Percentiles rank a stretch among this genome's conserved stretches.
phyloP scores from a whole-genome alignment of 1,284 basidiomycete species.

The Ceraceosorus guamensis region DNA sequence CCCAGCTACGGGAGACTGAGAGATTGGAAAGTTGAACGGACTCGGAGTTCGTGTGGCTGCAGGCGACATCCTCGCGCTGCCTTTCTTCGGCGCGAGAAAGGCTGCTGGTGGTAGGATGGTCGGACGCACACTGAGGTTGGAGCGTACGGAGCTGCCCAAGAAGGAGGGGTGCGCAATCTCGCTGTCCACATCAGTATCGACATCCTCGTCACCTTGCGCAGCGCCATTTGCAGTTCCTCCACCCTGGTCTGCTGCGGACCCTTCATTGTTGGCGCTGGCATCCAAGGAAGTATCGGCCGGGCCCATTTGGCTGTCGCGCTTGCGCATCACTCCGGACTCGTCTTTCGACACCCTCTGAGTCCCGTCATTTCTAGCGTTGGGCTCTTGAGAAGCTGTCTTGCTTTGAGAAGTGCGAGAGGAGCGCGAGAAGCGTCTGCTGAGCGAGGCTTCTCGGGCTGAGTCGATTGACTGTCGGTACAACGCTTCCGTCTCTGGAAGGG shows the following conservation, averaged over 20 bases:
- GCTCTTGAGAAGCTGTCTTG: background rate
- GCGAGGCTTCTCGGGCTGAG: background rate
- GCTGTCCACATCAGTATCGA: conserved; percentile 1
- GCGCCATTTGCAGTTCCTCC: background rate
- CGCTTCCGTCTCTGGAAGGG: conserved; percentile 4
- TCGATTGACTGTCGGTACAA: conserved; percentile 6
- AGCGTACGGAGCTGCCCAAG: conserved; percentile 4
- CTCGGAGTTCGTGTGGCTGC: no score
- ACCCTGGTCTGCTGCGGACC: no score
- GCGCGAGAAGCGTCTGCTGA: conserved; percentile 1
- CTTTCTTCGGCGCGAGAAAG: conserved; percentile 30
- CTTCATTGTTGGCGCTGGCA: conserved; percentile 23
- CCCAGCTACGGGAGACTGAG: no score
- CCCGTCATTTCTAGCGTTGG: background rate
- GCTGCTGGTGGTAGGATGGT: conserved; percentile 31
- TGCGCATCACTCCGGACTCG: background rate
- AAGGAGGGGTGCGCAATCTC: background rate
- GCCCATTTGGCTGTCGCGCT: background rate
- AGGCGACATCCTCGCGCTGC: no score
- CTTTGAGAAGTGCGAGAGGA: no score
- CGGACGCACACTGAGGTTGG: conserved; percentile 15
- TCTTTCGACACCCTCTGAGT: background rate
- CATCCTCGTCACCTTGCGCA: background rate
- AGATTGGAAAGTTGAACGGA: no score
- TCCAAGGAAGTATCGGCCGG: conserved; percentile 16